Base-by-base conservation (phyloP, 768 basidiomycete genomes). In the Tremella yokohamensis region DNA sequence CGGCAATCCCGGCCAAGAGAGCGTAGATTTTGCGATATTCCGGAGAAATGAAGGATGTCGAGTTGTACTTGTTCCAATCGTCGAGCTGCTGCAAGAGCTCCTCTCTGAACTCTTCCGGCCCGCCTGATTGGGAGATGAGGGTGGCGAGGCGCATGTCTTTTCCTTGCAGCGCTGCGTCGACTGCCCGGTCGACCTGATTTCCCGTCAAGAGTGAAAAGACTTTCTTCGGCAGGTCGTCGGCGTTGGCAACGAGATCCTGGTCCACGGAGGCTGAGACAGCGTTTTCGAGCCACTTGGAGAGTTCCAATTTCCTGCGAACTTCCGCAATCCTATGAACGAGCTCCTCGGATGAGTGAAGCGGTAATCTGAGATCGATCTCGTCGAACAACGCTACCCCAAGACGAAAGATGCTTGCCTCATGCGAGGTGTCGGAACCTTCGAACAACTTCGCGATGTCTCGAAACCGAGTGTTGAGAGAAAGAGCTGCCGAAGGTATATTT, bases 321-420 rank as follows among this genome's bases (percentile, higher is more conserved):
- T 82, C 76, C 26, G 72, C 71, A 24, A 89, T 78, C 13, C 85
- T 83, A 63, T 84, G 81, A 20, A 83, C 81, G 40, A 88, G 57
- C 8, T 65, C 63, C 24, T 64, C 62, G 37, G 64, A 61, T 2
- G 66, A 55, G 7, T 80, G 77, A 19, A 77, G 78, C 19, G 80
- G 81, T 0, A 93, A 78, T 15, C 79, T 79, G 26, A 89, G 82
- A 61, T 87, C 83, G 49, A 94, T 82, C 18, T 83, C 82, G 76
- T 98, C 96, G 70, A 97, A 99, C 0, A 99, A 80, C 0, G 89
- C 89, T 18, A 82, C 82, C 2, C 89, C 92, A 0, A 98, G 84
- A n/a, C 87, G 85, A 80, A 92, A 97, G 38, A 97, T 75, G 8
- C 82, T 82, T 0, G 90, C 88, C 66, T 90, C 87, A 62, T 83